Conservation (phyloP, 1,284 basidiomycete genomes). For the Moesziomyces sp. region DNA sequence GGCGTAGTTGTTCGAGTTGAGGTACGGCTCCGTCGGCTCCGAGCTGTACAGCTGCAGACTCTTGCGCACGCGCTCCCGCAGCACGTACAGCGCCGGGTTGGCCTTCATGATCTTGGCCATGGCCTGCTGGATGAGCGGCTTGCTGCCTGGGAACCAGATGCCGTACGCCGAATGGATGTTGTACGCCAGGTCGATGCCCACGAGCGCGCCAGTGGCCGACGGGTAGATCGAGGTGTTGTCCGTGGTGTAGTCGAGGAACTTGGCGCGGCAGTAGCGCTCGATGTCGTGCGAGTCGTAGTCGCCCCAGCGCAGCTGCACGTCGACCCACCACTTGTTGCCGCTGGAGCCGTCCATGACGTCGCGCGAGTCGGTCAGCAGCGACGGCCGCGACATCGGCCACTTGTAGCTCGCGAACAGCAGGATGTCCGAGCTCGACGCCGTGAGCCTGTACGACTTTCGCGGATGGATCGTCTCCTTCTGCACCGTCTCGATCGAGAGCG, state of each 20-base stretch:
- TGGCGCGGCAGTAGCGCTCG: conserved; percentile 89
- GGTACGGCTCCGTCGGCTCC: conserved; percentile 97
- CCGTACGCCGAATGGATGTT: conserved; percentile 99
- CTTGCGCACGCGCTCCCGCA: conserved; percentile 98
- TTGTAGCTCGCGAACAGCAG: conserved; percentile 87
- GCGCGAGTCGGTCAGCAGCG: conserved; percentile 93
- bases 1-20: conserved; percentile 96
- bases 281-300: conserved; percentile 92
- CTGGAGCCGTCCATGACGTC: conserved; percentile 97
- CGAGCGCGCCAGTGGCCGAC: conserved; percentile 96
- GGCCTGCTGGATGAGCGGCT: conserved; percentile 96
- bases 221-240: conserved; percentile 92
- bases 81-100: conserved; percentile 95
- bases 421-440: conserved; percentile 91
- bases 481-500: conserved; percentile 97
- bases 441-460: conserved; percentile 99
- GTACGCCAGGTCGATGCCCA: conserved; percentile 97
- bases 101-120: conserved; percentile 99
- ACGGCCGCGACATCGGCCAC: conserved; percentile 98
- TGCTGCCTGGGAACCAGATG: conserved; percentile 99
- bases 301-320: conserved; percentile 96
- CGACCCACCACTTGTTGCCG: conserved; percentile 99
- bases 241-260: conserved; percentile 91
- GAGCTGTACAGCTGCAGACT: conserved; percentile 98
- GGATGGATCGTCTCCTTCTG: conserved; percentile 99